Percentiles rank a stretch among this genome's conserved stretches.
Conservation (phyloP, 2,329 filamentous ascomycete species). For the Aspergillus unguis region DNA sequence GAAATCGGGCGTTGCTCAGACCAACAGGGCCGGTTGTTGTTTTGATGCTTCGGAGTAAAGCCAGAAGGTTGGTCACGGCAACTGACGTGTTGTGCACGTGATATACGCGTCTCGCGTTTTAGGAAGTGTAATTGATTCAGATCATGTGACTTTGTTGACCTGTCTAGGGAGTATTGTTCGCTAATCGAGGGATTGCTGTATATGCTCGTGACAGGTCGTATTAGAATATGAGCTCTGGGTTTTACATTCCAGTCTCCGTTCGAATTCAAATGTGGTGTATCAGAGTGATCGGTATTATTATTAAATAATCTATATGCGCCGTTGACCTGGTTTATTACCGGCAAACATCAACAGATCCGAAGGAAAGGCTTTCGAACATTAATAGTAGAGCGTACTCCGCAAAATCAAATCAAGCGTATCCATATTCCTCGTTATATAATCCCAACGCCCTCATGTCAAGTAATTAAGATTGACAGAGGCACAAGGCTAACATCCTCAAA, state of each 20-base stretch:
- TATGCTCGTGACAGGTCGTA: too few relatives aligned
- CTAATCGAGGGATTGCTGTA: too few relatives aligned
- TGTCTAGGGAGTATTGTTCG: too few relatives aligned
- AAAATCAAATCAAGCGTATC: conserved; percentile 5
- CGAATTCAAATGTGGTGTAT: too few relatives aligned
- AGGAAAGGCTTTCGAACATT: conserved; percentile 12
- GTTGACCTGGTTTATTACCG: conserved; percentile 13
- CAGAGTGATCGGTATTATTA: background rate
- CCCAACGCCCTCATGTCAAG: background rate
- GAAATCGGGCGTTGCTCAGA: conserved; percentile 5
- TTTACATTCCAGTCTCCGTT: too few relatives aligned
- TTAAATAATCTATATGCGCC: conserved; percentile 16
- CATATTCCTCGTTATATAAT: conserved; percentile 15
- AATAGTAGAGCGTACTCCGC: conserved; percentile 12
- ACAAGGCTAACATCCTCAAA: background rate
- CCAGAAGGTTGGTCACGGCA: conserved; percentile 10
- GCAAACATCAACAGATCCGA: conserved; percentile 14
- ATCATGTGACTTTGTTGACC: background rate
- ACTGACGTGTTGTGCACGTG: conserved; percentile 14
- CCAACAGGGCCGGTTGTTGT: conserved; percentile 14
- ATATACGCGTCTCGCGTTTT: conserved; percentile 23
- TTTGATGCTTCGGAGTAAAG: conserved; percentile 19
- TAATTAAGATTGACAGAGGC: background rate
- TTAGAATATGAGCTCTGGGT: too few relatives aligned
- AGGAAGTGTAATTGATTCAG: conserved; percentile 21